phyloP scores from a whole-genome alignment of 257 asterid genomes.

The Henckelia pumila region DNA sequence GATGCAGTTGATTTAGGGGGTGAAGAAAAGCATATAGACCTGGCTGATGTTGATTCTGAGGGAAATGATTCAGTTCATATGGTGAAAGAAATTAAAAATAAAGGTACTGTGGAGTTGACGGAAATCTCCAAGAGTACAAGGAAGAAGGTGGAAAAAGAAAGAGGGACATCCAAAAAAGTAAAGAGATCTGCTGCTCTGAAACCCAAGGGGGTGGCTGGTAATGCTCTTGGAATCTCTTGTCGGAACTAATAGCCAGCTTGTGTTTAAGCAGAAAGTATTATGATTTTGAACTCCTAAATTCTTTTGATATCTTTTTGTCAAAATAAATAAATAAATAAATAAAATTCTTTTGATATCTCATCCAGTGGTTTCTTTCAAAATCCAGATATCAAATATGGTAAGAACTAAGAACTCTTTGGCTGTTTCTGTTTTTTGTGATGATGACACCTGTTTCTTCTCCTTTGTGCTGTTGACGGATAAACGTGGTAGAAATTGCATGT shows the following conservation, averaged over 20 bases:
- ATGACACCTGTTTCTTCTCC: too few species aligned
- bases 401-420: too few species aligned
- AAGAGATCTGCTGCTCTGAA: constrained; percentile 31
- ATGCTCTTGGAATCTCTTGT: constrained; percentile 30
- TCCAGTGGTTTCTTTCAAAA: constrained; percentile 14
- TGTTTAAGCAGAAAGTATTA: constrained; percentile 12
- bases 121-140: constrained; percentile 23
- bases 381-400: background rate
- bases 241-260: constrained; percentile 7
- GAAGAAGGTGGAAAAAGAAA: constrained; percentile 30
- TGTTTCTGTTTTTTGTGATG: too few species aligned
- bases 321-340: too few species aligned
- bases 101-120: constrained; percentile 15
- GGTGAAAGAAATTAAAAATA: constrained; percentile 31
- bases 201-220: constrained; percentile 46
- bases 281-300: constrained; percentile 3
- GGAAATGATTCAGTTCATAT: constrained; percentile 22
- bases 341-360: constrained; percentile 4
- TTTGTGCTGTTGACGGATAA: too few species aligned
- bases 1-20: constrained; percentile 24
- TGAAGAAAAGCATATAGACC: constrained; percentile 27
- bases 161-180: constrained; percentile 25
- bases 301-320: constrained; percentile 8
- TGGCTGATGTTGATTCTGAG: constrained; percentile 24
- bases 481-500: background rate